Base-by-base conservation (phyloP, 1,139 yeast species). In the Magnusiomyces sp. region DNA sequence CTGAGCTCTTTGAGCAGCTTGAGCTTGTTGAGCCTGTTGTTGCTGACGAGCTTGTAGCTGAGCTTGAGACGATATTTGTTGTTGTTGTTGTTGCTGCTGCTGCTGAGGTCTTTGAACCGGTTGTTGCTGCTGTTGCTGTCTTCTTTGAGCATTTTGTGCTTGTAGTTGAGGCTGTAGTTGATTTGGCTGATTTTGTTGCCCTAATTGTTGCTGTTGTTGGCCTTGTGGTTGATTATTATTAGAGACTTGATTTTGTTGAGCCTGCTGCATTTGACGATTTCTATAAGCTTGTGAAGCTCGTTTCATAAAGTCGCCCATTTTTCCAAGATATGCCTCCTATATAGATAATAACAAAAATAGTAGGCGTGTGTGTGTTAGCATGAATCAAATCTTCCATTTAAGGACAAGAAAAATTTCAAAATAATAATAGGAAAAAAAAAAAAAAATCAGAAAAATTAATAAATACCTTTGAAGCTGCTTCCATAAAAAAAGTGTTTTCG, bases 131-230 rank as follows among this genome's bases (percentile, higher is more conserved):
- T 27, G 40, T 41, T 40, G 40, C 45, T 16, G 46, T 17, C n/a
- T 20, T 17, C 13, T 17, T 41, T 43, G 54, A 29, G 17, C 44
- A 19, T 33, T 36, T 9, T 19, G 39, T 42, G 39, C 46, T 31
- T 49, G 46, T 27, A 40, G 49, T 31, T 39, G 47, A 40, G 40
- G 50, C 50, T 48, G 54, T 20, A n/a, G 40, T 3, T n/a, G 39
- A n/a, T 46, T 34, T 34, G 4, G 37, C 9, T 34, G 37, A 34
- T 34, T 13, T 34, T 34, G 37, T 13, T 13, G 16, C 9, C 5
- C 5, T 5, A 34, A 34, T 23, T 23, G 29, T 23, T 23, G 29
- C 7, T 23, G 29, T 23, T 23, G 29, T 6, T 19, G 14, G 6
- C 13, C 31, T 2, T 14, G 10, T 33, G 31, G 14, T 29, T 40